phyloP scores from a whole-genome alignment of 2,329 filamentous ascomycete species.

The Lasiodiplodia sp. region DNA sequence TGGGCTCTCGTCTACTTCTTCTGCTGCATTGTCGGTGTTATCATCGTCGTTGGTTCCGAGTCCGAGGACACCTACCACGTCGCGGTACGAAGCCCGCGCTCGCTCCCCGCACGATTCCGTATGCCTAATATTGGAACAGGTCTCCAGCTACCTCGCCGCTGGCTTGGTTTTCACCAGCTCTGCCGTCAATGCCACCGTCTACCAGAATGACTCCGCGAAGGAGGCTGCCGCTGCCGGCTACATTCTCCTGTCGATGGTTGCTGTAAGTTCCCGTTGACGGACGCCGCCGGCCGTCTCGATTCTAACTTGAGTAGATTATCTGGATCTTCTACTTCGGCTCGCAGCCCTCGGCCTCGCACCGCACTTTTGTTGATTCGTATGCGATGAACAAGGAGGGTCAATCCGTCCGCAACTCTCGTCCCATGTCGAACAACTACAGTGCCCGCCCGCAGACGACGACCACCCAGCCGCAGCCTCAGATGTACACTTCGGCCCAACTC shows the following conservation, averaged over 20 bases:
- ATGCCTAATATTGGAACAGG: slow-evolving; percentile 50
- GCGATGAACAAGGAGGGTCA: slow-evolving; percentile 83
- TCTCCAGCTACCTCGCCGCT: slow-evolving; percentile 85
- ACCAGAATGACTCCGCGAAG: slow-evolving; percentile 73
- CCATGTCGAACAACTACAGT: slow-evolving; percentile 76
- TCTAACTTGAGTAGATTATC: slow-evolving; percentile 70
- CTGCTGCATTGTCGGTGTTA: slow-evolving; percentile 80
- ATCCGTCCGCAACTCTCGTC: slow-evolving; percentile 69
- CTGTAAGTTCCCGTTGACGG: slow-evolving; percentile 65
- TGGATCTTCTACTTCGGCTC: slow-evolving; percentile 99
- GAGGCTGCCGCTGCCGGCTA: slow-evolving; percentile 92
- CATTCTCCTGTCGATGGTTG: slow-evolving; percentile 91
- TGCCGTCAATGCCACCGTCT: slow-evolving; percentile 85
- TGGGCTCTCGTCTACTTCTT: slow-evolving; percentile 89
- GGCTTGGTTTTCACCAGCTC: slow-evolving; percentile 87
- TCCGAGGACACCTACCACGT: slow-evolving; percentile 88
- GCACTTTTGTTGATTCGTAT: slow-evolving; percentile 94
- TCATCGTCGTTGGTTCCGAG: slow-evolving; percentile 83
- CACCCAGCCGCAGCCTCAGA: slow-evolving; percentile 79
- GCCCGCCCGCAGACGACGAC: slow-evolving; percentile 83
- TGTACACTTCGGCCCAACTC: slow-evolving; percentile 96
- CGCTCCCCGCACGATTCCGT: neutral
- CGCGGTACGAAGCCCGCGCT: slow-evolving; percentile 61
- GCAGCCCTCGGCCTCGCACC: slow-evolving; percentile 82
- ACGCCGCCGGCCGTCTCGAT: slow-evolving; percentile 21